Percentiles rank a stretch among this genome's conserved stretches.
These are phyloP conservation scores for Curvularia sp. DNA, from an alignment of 2,329 filamentous ascomycete species.

Conservation along the genomic window DNA sequence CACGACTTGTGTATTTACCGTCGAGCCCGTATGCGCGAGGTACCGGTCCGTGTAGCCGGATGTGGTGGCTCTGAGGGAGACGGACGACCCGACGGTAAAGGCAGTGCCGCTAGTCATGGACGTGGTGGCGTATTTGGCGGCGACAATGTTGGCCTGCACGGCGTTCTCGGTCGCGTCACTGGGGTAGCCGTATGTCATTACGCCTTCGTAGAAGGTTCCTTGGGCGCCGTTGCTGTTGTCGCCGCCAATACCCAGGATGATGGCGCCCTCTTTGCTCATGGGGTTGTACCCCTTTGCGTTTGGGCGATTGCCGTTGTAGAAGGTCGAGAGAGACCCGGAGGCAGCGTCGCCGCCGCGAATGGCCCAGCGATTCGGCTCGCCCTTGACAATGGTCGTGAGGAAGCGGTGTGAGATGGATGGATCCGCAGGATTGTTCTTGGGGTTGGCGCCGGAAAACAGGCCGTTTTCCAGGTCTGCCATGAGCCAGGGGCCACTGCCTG, in stretches of 20 bases:
- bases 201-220: slow-evolving; percentile 71
- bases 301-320: slow-evolving; percentile 65
- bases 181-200: slow-evolving; percentile 69
- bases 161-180: slow-evolving; percentile 65
- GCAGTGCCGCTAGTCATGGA: slow-evolving; percentile 59
- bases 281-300: slow-evolving; percentile 62
- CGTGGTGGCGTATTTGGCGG: slow-evolving; percentile 62
- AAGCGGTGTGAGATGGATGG: slow-evolving; percentile 64
- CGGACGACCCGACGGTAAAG: slow-evolving; percentile 58
- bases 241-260: slow-evolving; percentile 74
- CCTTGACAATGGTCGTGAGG: slow-evolving; percentile 65
- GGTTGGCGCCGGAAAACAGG: slow-evolving; percentile 64
- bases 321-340: slow-evolving; percentile 64
- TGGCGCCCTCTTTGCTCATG: slow-evolving; percentile 70
- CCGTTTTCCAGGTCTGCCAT: slow-evolving; percentile 75
- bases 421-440: slow-evolving; percentile 59
- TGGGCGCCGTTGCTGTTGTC: slow-evolving; percentile 68
- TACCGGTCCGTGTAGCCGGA: slow-evolving; percentile 63
- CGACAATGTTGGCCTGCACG: slow-evolving; percentile 67
- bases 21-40: slow-evolving; percentile 60
- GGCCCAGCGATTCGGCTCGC: slow-evolving; percentile 63
- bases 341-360: slow-evolving; percentile 65
- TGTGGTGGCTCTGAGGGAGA: slow-evolving; percentile 65
- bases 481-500: slow-evolving; percentile 69
- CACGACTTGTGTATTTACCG: slow-evolving; percentile 64